Percentiles rank a stretch among this genome's conserved stretches.
phyloP scores from a whole-genome alignment of 2,329 filamentous ascomycete species.

The Xylaria sp. region DNA sequence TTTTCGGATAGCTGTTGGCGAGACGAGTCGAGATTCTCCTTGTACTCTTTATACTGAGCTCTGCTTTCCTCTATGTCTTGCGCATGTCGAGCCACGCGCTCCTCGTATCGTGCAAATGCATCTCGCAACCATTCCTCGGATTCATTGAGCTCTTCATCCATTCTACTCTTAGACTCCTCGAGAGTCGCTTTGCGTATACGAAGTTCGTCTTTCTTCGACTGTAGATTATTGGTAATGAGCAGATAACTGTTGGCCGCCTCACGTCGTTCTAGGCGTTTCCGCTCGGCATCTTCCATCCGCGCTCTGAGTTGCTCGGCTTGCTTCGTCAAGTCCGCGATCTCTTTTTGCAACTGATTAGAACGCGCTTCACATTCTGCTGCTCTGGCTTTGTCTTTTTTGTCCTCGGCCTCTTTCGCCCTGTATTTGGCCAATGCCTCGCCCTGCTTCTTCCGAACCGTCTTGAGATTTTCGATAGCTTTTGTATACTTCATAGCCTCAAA shows the following conservation, averaged over 20 bases:
- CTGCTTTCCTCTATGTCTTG: slow-evolving; percentile 72
- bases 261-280: slow-evolving; percentile 72
- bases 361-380: slow-evolving; percentile 77
- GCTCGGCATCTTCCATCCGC: slow-evolving; percentile 70
- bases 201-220: slow-evolving; percentile 80
- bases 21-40: slow-evolving; percentile 57
- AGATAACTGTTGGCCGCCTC: slow-evolving; percentile 79
- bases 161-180: slow-evolving; percentile 73
- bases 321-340: slow-evolving; percentile 71
- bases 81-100: slow-evolving; percentile 73
- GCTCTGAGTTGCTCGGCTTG: slow-evolving; percentile 68
- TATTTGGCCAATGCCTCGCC: slow-evolving; percentile 78
- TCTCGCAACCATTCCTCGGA: slow-evolving; percentile 79
- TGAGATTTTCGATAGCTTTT: slow-evolving; percentile 96
- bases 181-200: slow-evolving; percentile 76
- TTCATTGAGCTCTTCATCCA: slow-evolving; percentile 78
- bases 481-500: slow-evolving; percentile 98
- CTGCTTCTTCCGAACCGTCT: slow-evolving; percentile 83
- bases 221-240: slow-evolving; percentile 78
- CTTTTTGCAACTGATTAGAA: slow-evolving; percentile 70
- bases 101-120: slow-evolving; percentile 80
- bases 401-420: slow-evolving; percentile 79
- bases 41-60: slow-evolving; percentile 73
- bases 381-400: slow-evolving; percentile 86
- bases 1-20: slow-evolving; percentile 63